Base-by-base conservation (phyloP, 108 stramenopile genomes). In the Cylindrotheca closterium region DNA sequence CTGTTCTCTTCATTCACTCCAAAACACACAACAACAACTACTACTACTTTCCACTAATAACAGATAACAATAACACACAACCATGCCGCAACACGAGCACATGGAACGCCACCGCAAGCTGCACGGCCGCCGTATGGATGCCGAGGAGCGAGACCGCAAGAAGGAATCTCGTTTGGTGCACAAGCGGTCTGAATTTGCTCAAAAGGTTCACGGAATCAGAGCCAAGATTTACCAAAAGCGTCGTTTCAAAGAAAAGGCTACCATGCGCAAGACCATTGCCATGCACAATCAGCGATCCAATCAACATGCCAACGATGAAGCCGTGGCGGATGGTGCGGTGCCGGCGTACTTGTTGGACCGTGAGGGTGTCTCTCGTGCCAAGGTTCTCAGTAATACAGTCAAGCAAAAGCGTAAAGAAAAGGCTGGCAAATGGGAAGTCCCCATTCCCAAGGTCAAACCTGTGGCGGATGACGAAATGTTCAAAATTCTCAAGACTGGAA, bases 371-470 rank as follows among this genome's bases (percentile, higher is more conserved):
- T 81, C 81, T 29, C 86, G 99, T n/a, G 98, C 98, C 65, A 98
- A 99, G 75, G 97, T 99, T 4, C 78, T 99, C 55, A 87, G 84
- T 63, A 99, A 99, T 78, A 97, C 98, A 18, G 92, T 99, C 48
- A 99, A 99, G 72, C 99, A 99, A 87, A 99, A 99, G 85, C 79
- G 99, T 49, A 98, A 97, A 71, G 99, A 99, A 80, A 98, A 98
- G 88, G 99, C 99, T 33, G 99, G 99, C 21, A 99, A 98, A 70
- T 99, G 99, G 99, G 94, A 94, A 65, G 99, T 99, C 3, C 99
- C 99, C 28, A 96, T 99, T 54, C 99, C 98, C 54, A 96, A 95
- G 76, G 99, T 99, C 55, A 98, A 98, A 69, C 97, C 99, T 0
- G 94, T 99, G 55, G 97, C 98, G 8, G 99, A 99, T 73, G 96